Conservation (phyloP, 148 eudicot species). For the Spergularia marina region DNA sequence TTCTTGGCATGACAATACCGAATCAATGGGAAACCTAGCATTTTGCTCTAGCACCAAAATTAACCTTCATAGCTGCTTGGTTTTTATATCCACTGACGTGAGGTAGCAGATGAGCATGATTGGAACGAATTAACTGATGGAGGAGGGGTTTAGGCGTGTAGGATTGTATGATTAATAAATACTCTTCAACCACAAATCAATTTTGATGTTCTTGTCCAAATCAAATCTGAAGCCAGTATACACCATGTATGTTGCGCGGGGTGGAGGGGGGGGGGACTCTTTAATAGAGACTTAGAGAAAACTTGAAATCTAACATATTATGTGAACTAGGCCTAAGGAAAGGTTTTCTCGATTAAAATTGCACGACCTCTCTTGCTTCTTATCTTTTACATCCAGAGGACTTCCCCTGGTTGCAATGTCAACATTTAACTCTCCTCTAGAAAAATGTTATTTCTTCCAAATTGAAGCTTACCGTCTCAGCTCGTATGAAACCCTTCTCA, state of each 20-base stretch:
- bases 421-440: not conserved
- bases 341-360: not conserved
- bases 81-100: not conserved
- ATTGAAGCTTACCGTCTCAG: constrained; percentile 80
- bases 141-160: too few relatives aligned
- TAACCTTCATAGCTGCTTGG: not conserved
- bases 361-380: not conserved
- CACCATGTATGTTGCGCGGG: too few relatives aligned
- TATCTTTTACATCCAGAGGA: not conserved
- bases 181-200: too few relatives aligned
- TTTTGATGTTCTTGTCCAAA: not conserved
- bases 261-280: too few relatives aligned
- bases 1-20: not conserved
- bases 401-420: not conserved
- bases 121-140: not conserved
- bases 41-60: too few relatives aligned
- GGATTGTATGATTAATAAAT: too few relatives aligned
- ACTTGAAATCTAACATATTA: not conserved
- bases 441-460: not conserved
- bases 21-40: not conserved
- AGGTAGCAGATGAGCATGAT: not conserved
- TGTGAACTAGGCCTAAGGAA: not conserved
- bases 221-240: not conserved
- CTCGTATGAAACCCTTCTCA: constrained; percentile 96
- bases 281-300: not conserved